Evolutionary conservation across 139 green algal genomes (phyloP).

Genomic region (Micromonas pusilla): DNA sequence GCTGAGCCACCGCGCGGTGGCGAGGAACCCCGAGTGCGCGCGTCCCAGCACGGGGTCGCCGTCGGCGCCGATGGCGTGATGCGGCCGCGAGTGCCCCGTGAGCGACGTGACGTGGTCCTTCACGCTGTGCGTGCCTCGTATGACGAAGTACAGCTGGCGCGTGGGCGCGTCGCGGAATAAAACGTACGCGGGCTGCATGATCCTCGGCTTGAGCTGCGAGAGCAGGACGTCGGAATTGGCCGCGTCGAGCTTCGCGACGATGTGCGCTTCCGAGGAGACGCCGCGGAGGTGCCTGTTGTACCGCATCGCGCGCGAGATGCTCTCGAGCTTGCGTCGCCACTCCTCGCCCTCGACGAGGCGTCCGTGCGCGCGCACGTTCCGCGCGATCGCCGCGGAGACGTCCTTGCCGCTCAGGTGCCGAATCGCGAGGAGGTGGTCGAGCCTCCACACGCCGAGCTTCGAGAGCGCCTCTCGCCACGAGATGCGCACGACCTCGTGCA

Average conservation of each 20-base stretch:
- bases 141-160: constrained; percentile 38
- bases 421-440: constrained; percentile 19
- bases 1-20: constrained; percentile 36
- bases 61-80: constrained; percentile 17
- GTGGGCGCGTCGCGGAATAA: constrained; percentile 32
- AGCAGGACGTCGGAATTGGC: neutral
- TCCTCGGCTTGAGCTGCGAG: neutral
- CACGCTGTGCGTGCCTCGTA: constrained; percentile 45
- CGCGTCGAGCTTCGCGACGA: neutral
- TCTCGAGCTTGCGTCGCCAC: neutral
- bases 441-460: constrained; percentile 5
- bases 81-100: constrained; percentile 24
- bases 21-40: constrained; percentile 46
- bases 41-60: constrained; percentile 44
- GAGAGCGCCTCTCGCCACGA: constrained; percentile 4
- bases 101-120: constrained; percentile 46
- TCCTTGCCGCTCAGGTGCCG: neutral
- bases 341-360: neutral
- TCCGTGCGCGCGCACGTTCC: neutral
- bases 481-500: constrained; percentile 1
- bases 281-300: neutral
- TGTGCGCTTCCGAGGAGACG: neutral
- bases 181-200: constrained; percentile 42
- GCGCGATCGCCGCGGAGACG: neutral
- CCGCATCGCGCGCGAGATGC: neutral